Conservation (phyloP, 371 early-diverging fungal species). For the Mortierella sp. region DNA sequence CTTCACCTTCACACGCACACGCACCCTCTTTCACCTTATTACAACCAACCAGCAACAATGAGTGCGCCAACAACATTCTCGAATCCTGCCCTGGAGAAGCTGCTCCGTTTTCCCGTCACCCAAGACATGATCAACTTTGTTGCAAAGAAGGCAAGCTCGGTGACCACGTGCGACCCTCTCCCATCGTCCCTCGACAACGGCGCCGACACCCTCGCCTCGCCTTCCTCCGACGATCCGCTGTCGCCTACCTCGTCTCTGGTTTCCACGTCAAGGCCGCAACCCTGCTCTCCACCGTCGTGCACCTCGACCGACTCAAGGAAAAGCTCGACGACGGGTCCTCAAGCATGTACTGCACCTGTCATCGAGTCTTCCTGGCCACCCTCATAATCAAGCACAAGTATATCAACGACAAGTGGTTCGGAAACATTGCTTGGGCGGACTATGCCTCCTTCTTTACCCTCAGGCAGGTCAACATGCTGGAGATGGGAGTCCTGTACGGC, state of each 20-base stretch:
- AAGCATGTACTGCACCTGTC: conserved; percentile 83
- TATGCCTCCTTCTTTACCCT: conserved; percentile 75
- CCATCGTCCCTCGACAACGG: conserved; percentile 52
- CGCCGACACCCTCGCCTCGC: conserved; percentile 29
- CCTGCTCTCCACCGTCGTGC: conserved; percentile 67
- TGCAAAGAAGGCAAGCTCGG: conserved; percentile 61
- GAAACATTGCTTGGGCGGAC: conserved; percentile 82
- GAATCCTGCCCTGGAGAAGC: conserved; percentile 43
- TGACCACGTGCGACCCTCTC: conserved; percentile 63
- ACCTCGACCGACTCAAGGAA: conserved; percentile 65
- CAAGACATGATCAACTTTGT: conserved; percentile 57
- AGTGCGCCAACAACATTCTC: conserved; percentile 46
- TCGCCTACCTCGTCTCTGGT: conserved; percentile 62
- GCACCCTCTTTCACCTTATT: background rate
- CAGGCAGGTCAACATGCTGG: conserved; percentile 84
- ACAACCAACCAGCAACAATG: conserved; percentile 42
- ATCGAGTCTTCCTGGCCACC: conserved; percentile 83
- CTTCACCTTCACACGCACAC: background rate
- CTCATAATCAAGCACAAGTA: conserved; percentile 80
- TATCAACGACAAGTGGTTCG: conserved; percentile 78
- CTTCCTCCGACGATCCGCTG: conserved; percentile 62
- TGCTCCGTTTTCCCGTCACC: conserved; percentile 52
- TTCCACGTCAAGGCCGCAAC: conserved; percentile 70
- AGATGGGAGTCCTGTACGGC: conserved; percentile 79
- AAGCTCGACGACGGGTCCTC: conserved; percentile 42